Base-by-base conservation (phyloP, 2,329 filamentous ascomycete species). In the Elsinoe fawcettii region DNA sequence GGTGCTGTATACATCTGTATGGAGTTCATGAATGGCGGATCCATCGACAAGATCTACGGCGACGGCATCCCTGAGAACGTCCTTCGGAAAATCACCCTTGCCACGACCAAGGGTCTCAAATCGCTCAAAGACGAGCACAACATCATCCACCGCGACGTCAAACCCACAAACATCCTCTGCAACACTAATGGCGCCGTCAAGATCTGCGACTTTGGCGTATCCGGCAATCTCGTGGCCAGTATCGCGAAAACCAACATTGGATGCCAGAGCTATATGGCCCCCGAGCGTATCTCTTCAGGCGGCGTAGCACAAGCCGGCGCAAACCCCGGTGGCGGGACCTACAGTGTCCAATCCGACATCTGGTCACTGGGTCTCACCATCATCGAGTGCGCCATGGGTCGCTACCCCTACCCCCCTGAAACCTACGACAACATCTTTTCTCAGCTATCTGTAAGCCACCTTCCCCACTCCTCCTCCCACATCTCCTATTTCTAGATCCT, bases 241-340 rank as follows among this genome's bases (percentile, higher is more conserved):
- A 97, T 97, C 66, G 93, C 93, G 54, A 96, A 95, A 74, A 99
- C 93, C 25, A 99, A 99, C 69, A 99, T 99, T 66, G 93, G 93
- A 37, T 99, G 93, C 67, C 93, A 99, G 74, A 96, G 91, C 68
- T 99, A 99, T 74, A 99, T 99, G 93, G 93, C 93, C 0, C 93
- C 93, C 0, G 93, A 99, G 72, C 80, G 93, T 63, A 99, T 99
- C 66, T 90, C 90, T 7, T 90, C 89, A 51, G 90, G 91, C 58
- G 87, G 87, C 20, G 83, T 90, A 66, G 83, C 88, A 59, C 81
- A 86, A 60, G 79, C 83, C 3, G 86, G 86, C 23, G 78, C 84
- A 16, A 82, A 84, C 59, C 80, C 81, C 57, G 78, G 82, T 5
- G 86, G 86, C 59, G 92, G 92, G 58, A 95, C 92, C 2, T 99